Evolutionary conservation across 257 asterid species (phyloP).

Genomic region (Osmanthus fragrans): DNA sequence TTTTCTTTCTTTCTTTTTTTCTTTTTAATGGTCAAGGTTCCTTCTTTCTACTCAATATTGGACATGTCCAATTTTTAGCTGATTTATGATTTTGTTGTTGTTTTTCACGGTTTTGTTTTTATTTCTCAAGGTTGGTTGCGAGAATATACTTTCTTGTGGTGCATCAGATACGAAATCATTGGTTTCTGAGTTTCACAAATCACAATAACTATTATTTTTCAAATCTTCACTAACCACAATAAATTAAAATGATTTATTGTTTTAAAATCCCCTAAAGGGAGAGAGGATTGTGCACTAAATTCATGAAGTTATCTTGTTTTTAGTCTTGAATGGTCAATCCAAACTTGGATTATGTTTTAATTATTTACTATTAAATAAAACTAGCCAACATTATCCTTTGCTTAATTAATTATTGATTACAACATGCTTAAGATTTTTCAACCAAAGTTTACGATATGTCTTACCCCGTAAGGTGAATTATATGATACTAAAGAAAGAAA

Average conservation of each 20-base stretch:
- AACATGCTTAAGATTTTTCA: conserved; percentile 22
- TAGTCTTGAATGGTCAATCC: conserved; percentile 42
- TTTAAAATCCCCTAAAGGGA: not conserved
- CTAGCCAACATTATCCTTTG: not conserved
- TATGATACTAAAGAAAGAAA: too few species aligned
- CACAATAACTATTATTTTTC: not conserved
- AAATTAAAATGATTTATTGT: not conserved
- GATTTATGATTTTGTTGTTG: too few species aligned
- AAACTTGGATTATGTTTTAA: conserved; percentile 45
- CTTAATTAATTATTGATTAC: not conserved
- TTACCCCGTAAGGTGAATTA: too few species aligned
- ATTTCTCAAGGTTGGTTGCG: too few species aligned
- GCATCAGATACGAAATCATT: not conserved
- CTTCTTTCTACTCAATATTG: too few species aligned
- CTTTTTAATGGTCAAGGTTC: too few species aligned
- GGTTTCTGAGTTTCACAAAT: not conserved
- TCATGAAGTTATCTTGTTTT: conserved; percentile 30
- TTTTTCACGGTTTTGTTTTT: too few species aligned
- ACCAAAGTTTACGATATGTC: not conserved
- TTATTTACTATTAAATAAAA: not conserved
- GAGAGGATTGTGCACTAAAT: conserved; percentile 20
- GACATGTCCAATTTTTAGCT: too few species aligned
- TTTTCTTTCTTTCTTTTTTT: too few species aligned
- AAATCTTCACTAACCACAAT: not conserved
- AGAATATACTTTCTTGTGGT: too few species aligned